Evolutionary conservation across 768 basidiomycete genomes (phyloP).

Genomic region (Sutorius australiensis): DNA sequence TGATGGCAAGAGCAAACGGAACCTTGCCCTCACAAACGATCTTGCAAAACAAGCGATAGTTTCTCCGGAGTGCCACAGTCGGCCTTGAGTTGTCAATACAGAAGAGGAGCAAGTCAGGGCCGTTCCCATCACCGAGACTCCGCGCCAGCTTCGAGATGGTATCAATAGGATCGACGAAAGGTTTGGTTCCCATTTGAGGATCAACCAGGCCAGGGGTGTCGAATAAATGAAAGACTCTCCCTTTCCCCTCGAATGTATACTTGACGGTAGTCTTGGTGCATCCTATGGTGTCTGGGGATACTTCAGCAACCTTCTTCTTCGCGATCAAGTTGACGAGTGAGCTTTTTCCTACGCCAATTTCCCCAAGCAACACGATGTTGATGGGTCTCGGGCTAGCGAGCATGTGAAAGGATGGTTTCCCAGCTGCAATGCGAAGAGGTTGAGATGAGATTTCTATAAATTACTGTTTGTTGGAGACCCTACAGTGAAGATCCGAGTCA

Average conservation of each 20-base stretch:
- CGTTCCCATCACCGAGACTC: conserved; percentile 25
- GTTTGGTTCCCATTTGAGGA: conserved; percentile 16
- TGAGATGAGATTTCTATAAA: conserved; percentile 11
- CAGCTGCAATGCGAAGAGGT: conserved; percentile 4
- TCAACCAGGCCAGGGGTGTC: conserved; percentile 35
- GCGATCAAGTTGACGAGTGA: conserved; percentile 40
- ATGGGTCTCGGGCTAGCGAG: conserved; percentile 2
- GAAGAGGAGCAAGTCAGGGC: conserved; percentile 29
- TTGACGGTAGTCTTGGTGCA: conserved; percentile 29
- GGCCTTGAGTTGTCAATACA: conserved; percentile 29
- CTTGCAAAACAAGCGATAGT: conserved; percentile 27
- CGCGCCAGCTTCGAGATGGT: conserved; percentile 29
- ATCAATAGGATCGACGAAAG: conserved; percentile 23
- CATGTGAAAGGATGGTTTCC: conserved; percentile 4
- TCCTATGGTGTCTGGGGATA: conserved; percentile 30
- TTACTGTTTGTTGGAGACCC: conserved; percentile 8
- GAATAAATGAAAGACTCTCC: conserved; percentile 23
- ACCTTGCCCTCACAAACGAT: conserved; percentile 25
- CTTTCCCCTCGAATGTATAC: conserved; percentile 25
- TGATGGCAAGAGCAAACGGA: conserved; percentile 29
- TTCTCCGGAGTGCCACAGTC: conserved; percentile 24
- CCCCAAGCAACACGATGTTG: conserved; percentile 37
- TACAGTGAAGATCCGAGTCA: background rate
- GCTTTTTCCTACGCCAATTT: conserved; percentile 37
- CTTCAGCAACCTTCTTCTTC: conserved; percentile 21